Base-by-base conservation (phyloP, 148 eudicot genomes). In the Agrostemma githago region DNA sequence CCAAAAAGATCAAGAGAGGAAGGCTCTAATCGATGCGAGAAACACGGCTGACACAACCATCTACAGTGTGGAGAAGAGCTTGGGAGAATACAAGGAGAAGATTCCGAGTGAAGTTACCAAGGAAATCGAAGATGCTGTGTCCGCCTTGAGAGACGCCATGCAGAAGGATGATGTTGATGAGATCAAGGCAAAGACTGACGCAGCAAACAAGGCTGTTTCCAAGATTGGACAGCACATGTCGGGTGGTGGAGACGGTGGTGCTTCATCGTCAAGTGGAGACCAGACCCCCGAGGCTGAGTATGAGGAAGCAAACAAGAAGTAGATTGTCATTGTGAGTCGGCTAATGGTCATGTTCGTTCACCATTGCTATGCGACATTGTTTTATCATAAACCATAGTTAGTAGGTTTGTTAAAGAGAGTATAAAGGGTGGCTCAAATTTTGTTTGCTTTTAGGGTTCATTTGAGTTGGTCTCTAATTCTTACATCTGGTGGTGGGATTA, bases 151-250 rank as follows among this genome's bases (percentile, higher is more conserved):
- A 76, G 76, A 57, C 14, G 89, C 92, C 26, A 83, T 87, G 85
- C 85, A 77, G 10, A 77, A 72, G 8, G 98, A 92, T 8, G 80
- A 90, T 38, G 46, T 89, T 15, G 97, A 92, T 1, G 93, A 88
- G 21, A 95, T 95, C 6, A 88, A 90, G 72, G 79, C 98, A 0
- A 92, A 95, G 82, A 85, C 88, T 8, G 97, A 95, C 63, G 82
- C 79, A 62, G 97, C 97, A 19, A 90, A 95, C 80, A 88, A 87
- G 82, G 96, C 98, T 3, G 96, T 88, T 16, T 88, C 96, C 0
- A 95, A 95, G 93, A 92, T 95, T 41, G 98, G 98, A 20, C 79
- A 92, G 40, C 98, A 95, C 76, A 92, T 95, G 97, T 83, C 90
- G 0, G 82, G 79, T 4, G 81, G 83, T 2, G 85, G 75, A 63